A percentile compares a stretch with the other conserved stretches of the same genome.
These are phyloP conservation scores for Moesziomyces aphidis DNA, from an alignment of 1,284 basidiomycete species.

Conservation along the genomic window DNA sequence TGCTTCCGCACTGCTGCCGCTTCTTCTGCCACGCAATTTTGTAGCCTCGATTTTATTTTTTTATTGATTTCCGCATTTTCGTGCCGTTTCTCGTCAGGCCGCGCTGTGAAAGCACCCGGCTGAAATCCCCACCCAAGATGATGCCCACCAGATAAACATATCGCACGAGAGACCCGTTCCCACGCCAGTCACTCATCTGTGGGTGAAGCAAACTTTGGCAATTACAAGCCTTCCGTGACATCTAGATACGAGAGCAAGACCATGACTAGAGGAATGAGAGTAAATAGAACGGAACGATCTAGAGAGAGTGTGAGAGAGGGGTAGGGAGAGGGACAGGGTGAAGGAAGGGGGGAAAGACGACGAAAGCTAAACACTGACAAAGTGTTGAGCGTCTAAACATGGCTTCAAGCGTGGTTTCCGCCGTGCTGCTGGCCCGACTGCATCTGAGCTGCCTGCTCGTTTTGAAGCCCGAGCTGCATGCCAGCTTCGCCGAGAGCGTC, in stretches of 20 bases:
- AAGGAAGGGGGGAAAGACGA: constrained; percentile 1
- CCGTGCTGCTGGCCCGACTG: constrained; percentile 12
- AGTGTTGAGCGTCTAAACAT: not conserved
- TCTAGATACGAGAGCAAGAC: not conserved
- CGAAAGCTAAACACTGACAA: not conserved
- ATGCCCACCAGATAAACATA: too few species aligned
- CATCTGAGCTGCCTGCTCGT: constrained; percentile 6
- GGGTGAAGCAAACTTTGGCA: not conserved
- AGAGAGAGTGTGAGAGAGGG: not conserved
- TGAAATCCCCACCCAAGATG: too few species aligned
- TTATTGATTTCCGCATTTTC: not conserved
- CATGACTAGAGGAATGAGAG: not conserved
- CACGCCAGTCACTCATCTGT: not conserved
- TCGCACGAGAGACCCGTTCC: not conserved
- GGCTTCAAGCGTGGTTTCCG: not conserved
- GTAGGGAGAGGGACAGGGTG: constrained; percentile 4
- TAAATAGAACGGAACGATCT: not conserved
- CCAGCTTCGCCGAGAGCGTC: constrained; percentile 28
- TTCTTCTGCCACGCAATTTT: not conserved
- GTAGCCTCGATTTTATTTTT: not conserved
- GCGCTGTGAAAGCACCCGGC: too few species aligned
- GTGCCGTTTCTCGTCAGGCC: too few species aligned
- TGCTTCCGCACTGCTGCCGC: not conserved
- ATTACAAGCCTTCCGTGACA: not conserved
- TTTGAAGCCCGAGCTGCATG: constrained; percentile 18